These are phyloP conservation scores for Cnidoscolus chayamansa DNA, from an alignment of 441 rosid genomes.

Conservation along the genomic window DNA sequence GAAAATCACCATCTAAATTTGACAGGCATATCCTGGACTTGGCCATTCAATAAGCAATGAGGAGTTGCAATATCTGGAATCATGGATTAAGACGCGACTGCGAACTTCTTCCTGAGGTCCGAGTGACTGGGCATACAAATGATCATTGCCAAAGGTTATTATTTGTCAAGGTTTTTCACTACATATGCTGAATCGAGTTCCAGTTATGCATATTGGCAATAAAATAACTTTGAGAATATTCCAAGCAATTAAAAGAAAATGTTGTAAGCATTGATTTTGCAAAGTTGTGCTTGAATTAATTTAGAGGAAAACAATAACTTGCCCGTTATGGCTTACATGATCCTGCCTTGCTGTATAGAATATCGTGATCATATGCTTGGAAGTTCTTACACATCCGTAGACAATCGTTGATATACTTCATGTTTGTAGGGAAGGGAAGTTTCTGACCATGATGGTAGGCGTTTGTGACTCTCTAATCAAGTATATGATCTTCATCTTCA, in stretches of 20 bases:
- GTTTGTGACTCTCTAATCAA: too few relatives aligned
- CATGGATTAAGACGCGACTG: slow-evolving; percentile 65
- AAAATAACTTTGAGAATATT: neutral
- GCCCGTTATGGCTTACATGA: neutral
- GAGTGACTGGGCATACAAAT: slow-evolving; percentile 4
- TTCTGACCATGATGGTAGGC: neutral
- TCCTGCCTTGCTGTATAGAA: neutral
- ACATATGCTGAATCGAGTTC: neutral
- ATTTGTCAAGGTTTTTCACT: neutral
- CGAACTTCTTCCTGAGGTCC: slow-evolving; percentile 47
- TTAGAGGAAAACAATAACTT: neutral
- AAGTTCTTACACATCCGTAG: too few relatives aligned
- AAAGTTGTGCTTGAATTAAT: neutral
- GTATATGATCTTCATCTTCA: too few relatives aligned
- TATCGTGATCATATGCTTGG: neutral
- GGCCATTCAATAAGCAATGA: slow-evolving; percentile 53
- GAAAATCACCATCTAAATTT: neutral
- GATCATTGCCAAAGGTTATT: neutral
- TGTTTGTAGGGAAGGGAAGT: neutral
- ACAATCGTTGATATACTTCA: too few relatives aligned
- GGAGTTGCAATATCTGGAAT: slow-evolving; percentile 56
- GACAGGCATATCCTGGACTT: slow-evolving; percentile 69
- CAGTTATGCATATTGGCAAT: neutral
- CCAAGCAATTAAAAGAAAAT: neutral
- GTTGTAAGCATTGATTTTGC: neutral